Evolutionary conservation across 257 asterid species (phyloP).

Genomic region (Lithospermum erythrorhizon): DNA sequence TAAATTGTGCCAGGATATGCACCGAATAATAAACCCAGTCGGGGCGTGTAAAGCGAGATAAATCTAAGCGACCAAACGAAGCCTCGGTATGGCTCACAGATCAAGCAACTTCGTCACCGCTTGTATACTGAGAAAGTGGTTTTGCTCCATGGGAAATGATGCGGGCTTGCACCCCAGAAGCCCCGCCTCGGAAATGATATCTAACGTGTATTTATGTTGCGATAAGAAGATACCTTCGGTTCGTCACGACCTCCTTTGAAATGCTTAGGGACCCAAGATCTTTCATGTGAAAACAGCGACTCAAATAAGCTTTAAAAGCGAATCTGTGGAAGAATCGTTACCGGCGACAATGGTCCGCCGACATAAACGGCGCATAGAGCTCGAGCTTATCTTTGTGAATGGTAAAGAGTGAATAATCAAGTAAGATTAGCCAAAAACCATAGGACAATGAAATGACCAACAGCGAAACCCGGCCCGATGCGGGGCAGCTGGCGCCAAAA

Average conservation of each 20-base stretch:
- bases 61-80: no score
- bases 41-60: background rate
- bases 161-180: background rate
- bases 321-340: background rate
- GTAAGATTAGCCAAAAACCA: no score
- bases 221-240: background rate
- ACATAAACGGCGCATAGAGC: background rate
- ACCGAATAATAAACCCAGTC: background rate
- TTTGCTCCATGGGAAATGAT: background rate
- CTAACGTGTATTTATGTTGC: background rate
- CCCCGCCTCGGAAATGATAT: background rate
- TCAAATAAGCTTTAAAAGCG: background rate
- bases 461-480: no score
- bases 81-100: no score
- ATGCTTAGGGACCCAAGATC: background rate
- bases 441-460: background rate
- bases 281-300: background rate
- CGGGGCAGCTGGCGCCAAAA: background rate
- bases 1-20: background rate
- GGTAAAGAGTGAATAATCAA: background rate
- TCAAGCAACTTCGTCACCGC: background rate
- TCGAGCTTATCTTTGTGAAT: no score
- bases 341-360: background rate
- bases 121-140: background rate
- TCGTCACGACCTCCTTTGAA: constrained; percentile 1